phyloP scores from a whole-genome alignment of 139 green algal species.

The Chlorella sp. region DNA sequence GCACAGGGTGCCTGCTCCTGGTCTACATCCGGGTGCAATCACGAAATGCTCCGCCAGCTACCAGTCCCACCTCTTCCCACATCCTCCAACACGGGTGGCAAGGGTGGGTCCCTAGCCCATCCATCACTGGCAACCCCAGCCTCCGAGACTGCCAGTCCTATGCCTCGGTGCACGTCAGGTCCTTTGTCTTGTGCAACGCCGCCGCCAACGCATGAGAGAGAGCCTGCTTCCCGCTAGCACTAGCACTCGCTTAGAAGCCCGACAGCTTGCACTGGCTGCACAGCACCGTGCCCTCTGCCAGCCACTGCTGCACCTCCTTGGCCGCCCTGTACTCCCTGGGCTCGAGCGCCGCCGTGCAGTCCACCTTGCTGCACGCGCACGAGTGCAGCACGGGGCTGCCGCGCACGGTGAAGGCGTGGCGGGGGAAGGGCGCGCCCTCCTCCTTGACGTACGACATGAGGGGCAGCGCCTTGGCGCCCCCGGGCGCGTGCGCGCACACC shows the following conservation, averaged over 20 bases:
- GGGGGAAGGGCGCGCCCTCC: background rate
- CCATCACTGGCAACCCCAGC: no score
- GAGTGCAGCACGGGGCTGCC: constrained; percentile 15
- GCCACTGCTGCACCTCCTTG: background rate
- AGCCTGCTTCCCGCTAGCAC: background rate
- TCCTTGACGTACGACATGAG: background rate
- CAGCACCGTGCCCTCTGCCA: constrained; percentile 3
- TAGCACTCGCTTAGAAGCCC: background rate
- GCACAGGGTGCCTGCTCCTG: no score
- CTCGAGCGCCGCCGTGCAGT: constrained; percentile 3
- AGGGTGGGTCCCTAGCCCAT: no score
- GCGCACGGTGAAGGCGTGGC: background rate
- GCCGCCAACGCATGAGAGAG: background rate
- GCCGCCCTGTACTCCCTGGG: background rate
- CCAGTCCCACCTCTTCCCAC: no score
- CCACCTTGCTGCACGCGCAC: background rate
- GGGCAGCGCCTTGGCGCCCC: background rate
- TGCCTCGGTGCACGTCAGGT: no score
- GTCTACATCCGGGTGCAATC: no score
- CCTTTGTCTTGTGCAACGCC: no score
- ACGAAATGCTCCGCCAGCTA: no score
- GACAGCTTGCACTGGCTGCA: background rate
- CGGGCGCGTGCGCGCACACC: background rate
- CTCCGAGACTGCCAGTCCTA: no score
- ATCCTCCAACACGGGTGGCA: no score